Conservation (phyloP, 2,329 filamentous ascomycete species). For the Penicillium palitans region DNA sequence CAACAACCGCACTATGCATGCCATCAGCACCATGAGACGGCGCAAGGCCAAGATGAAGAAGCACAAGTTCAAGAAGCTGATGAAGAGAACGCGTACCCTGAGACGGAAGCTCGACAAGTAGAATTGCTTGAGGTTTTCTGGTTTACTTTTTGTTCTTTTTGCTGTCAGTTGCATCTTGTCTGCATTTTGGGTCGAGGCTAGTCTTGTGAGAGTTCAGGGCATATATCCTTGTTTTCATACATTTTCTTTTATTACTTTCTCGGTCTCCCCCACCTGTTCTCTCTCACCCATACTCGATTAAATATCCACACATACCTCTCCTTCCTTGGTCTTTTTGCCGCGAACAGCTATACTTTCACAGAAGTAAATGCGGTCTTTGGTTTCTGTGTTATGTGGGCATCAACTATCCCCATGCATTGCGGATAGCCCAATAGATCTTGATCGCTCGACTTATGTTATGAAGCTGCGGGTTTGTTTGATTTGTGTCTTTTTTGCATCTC, state of each 20-base stretch:
- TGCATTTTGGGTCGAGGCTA: constrained; percentile 23
- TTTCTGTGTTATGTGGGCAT: constrained; percentile 6
- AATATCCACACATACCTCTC: constrained; percentile 23
- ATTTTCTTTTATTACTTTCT: constrained; percentile 17
- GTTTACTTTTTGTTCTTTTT: constrained; percentile 15
- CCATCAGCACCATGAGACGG: constrained; percentile 89
- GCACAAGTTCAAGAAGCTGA: constrained; percentile 99
- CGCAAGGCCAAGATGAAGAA: constrained; percentile 99
- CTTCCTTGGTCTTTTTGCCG: background rate
- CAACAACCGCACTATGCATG: constrained; percentile 61
- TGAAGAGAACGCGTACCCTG: constrained; percentile 85
- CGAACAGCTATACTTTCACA: background rate
- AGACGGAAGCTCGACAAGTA: constrained; percentile 76
- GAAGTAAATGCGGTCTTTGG: background rate
- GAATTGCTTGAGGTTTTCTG: constrained; percentile 17
- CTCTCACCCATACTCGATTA: constrained; percentile 18
- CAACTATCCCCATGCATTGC: constrained; percentile 13
- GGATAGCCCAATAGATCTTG: constrained; percentile 20
- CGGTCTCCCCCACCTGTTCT: constrained; percentile 11
- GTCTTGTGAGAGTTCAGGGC: constrained; percentile 23
- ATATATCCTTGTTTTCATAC: constrained; percentile 22
- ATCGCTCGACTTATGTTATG: constrained; percentile 7
- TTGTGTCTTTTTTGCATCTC: background rate
- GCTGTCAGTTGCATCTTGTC: constrained; percentile 23
- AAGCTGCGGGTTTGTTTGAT: background rate